Evolutionary conservation across 2,329 filamentous ascomycete species (phyloP).

Genomic region (Corynespora cassiicola): DNA sequence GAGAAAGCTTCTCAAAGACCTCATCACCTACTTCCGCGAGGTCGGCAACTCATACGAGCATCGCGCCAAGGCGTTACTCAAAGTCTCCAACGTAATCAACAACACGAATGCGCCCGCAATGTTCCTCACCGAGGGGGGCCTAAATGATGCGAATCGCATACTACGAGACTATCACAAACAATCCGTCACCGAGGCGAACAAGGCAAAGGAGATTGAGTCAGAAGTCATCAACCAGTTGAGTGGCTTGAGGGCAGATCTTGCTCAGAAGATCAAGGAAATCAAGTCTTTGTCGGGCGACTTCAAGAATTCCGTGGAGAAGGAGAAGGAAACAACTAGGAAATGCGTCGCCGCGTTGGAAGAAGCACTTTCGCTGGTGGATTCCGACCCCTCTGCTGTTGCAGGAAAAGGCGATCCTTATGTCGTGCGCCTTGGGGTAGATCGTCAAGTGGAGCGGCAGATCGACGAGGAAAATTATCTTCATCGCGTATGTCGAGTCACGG

Average conservation of each 20-base stretch:
- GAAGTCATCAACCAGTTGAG: slow-evolving; percentile 90
- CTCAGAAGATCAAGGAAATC: slow-evolving; percentile 98
- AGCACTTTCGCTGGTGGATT: slow-evolving; percentile 77
- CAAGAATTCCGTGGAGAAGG: slow-evolving; percentile 94
- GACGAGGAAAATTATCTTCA: slow-evolving; percentile 98
- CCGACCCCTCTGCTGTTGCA: slow-evolving; percentile 74
- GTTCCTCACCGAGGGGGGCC: slow-evolving; percentile 81
- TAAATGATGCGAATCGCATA: slow-evolving; percentile 84
- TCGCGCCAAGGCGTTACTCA: slow-evolving; percentile 79
- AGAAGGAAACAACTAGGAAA: slow-evolving; percentile 84
- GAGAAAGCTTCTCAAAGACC: slow-evolving; percentile 92
- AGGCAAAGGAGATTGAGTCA: slow-evolving; percentile 87
- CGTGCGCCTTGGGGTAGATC: slow-evolving; percentile 82
- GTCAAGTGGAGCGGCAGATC: slow-evolving; percentile 89
- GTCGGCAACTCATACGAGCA: slow-evolving; percentile 89
- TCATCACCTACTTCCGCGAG: slow-evolving; percentile 93
- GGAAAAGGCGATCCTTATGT: slow-evolving; percentile 95
- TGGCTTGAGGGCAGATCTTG: slow-evolving; percentile 84
- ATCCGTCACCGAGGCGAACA: slow-evolving; percentile 79
- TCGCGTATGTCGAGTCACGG: slow-evolving; percentile 63
- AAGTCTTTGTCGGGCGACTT: slow-evolving; percentile 93
- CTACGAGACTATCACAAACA: slow-evolving; percentile 83
- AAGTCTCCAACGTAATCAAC: slow-evolving; percentile 83
- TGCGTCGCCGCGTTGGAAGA: slow-evolving; percentile 84
- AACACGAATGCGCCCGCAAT: slow-evolving; percentile 76